Evolutionary conservation across 306 rosid genomes (phyloP).

Genomic region (Medicago arabica): DNA sequence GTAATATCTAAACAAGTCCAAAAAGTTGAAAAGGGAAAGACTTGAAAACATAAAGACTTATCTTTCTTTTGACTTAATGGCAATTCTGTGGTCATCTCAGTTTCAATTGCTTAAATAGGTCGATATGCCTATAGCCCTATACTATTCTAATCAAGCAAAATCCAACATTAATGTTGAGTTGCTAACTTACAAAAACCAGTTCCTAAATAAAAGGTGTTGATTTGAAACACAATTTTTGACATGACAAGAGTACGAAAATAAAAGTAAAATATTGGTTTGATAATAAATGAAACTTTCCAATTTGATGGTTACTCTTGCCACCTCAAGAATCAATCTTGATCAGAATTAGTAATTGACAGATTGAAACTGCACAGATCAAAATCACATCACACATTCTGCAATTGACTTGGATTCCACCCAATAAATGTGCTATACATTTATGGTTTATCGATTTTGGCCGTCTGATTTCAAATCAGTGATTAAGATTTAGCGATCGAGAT

Average conservation of each 20-base stretch:
- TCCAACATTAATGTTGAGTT: background rate
- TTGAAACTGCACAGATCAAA: no score
- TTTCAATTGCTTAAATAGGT: background rate
- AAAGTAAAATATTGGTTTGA: no score
- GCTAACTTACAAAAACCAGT: background rate
- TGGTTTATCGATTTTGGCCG: background rate
- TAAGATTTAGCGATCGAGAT: no score
- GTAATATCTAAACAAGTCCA: background rate
- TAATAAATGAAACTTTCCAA: no score
- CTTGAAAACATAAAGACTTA: background rate
- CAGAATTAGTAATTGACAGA: no score
- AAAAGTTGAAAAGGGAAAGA: background rate
- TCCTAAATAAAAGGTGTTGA: no score
- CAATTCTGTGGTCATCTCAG: background rate
- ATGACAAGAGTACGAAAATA: no score
- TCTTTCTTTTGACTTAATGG: slow-evolving; percentile 9
- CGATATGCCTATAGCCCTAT: background rate
- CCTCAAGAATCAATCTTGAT: no score
- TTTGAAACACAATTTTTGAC: no score
- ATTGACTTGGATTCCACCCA: no score
- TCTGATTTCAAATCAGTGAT: background rate
- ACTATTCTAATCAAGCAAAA: background rate
- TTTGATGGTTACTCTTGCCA: no score
- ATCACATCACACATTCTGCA: no score
- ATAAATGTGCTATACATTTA: background rate